Base-by-base conservation (phyloP, 2,329 filamentous ascomycete species). In the Lojkania enalia region DNA sequence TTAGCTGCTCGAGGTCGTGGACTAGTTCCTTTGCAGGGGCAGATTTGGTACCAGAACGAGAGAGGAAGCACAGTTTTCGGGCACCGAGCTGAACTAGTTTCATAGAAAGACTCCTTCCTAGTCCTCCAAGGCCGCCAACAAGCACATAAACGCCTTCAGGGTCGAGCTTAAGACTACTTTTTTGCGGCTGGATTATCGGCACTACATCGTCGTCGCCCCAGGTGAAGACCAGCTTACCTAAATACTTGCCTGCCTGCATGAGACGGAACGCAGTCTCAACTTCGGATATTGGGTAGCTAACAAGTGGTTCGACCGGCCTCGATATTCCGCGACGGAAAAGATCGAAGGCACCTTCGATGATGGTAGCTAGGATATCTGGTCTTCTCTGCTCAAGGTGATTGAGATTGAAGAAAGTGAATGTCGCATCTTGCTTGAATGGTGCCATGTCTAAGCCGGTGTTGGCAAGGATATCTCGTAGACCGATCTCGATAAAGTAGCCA, bases 401-500 rank as follows among this genome's bases (percentile, higher is more conserved):
- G n/a, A 66, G 29, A 12, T 44, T 60, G 4, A 43, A 41, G 6
- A 23, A 49, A 35, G 66, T 67, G 13, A 45, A 47, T 12, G 36
- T 48, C 27, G 60, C 55, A 23, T 63, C 50, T 20, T 48, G 54
- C 41, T 32, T 47, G 45, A 68, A 67, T 25, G 25, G 32, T 13
- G 13, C 16, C 46, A 49, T 49, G 21, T 15, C 11, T 4, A 49
- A 27, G 4, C 25, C 20, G 0, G 42, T 35, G 13, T 55, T 55
- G 5, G 36, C 21, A 16, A 38, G 23, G 19, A 41, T 41, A 33
- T 41, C 38, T 13, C 2, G 9, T 18, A 44, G 43, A 3, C 45
- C 39, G 14, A 68, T 39, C 11, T 45, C 42, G 19, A 49, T 21
- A 43, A 68, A 63, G 18, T 51, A 49, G 1, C 66, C 66, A 31